Conservation (phyloP, 129 eudicot species). For the Lonicera japonica region DNA sequence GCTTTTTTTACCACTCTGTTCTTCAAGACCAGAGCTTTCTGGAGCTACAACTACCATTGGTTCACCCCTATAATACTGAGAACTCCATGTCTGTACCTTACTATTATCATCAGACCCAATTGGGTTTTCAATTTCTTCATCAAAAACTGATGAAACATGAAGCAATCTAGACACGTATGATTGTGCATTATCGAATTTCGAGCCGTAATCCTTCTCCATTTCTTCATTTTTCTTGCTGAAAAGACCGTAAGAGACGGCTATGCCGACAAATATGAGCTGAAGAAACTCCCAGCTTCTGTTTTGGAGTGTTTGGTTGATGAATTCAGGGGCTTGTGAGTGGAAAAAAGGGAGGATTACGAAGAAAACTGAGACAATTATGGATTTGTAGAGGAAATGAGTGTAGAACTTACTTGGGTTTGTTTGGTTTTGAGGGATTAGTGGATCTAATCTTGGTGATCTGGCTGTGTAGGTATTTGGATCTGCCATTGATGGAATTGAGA, state of each 20-base stretch:
- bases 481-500: constrained; percentile 45
- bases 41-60: constrained; percentile 64
- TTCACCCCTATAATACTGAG: constrained; percentile 63
- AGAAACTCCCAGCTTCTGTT: constrained; percentile 80
- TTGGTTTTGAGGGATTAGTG: constrained; percentile 20
- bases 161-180: constrained; percentile 63
- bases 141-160: constrained; percentile 85
- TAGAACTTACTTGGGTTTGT: constrained; percentile 57
- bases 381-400: constrained; percentile 60
- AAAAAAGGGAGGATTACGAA: constrained; percentile 59
- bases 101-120: constrained; percentile 23
- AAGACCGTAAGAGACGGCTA: constrained; percentile 90
- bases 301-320: constrained; percentile 40
- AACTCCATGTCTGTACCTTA: constrained; percentile 70
- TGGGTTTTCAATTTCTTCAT: constrained; percentile 53
- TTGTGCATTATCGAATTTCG: constrained; percentile 42
- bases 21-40: constrained; percentile 27
- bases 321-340: constrained; percentile 70
- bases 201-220: constrained; percentile 25
- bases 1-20: constrained; percentile 12
- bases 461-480: constrained; percentile 25
- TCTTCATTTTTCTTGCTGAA: constrained; percentile 69
- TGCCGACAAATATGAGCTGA: constrained; percentile 83
- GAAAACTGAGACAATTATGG: constrained; percentile 40
- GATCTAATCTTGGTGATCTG: constrained; percentile 23